phyloP scores from a whole-genome alignment of 257 asterid species.

The Nicotiana paniculata region DNA sequence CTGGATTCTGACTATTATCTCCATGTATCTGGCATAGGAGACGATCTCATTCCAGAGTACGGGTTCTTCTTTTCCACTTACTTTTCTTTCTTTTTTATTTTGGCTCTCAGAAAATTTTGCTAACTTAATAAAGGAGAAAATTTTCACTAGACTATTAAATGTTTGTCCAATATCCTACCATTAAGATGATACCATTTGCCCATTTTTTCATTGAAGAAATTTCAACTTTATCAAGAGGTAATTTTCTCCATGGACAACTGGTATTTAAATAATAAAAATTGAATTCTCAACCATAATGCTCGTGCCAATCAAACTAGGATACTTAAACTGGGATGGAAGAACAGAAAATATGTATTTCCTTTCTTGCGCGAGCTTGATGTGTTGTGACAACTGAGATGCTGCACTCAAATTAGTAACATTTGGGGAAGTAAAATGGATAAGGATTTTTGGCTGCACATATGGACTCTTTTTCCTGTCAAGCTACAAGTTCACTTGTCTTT shows the following conservation, averaged over 20 bases:
- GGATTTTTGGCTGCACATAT: not conserved
- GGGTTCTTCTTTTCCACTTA: slow-evolving; percentile 25
- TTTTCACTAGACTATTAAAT: not conserved
- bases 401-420: not conserved
- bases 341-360: not conserved
- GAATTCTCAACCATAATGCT: not conserved
- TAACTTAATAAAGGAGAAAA: not conserved
- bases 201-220: not conserved
- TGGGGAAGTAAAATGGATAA: not conserved
- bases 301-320: not conserved
- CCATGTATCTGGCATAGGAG: slow-evolving; percentile 93
- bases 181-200: not conserved
- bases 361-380: not conserved
- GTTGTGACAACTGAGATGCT: not conserved
- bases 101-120: not conserved
- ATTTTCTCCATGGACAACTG: not conserved
- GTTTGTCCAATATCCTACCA: not conserved
- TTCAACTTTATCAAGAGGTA: not conserved
- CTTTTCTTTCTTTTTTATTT: not conserved
- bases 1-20: slow-evolving; percentile 99
- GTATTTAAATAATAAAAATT: not conserved
- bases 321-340: not conserved
- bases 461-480: not conserved
- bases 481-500: not conserved
- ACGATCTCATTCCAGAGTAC: slow-evolving; percentile 62